phyloP scores from a whole-genome alignment of 2,329 filamentous ascomycete genomes.

The Tolypocladium tundrense region DNA sequence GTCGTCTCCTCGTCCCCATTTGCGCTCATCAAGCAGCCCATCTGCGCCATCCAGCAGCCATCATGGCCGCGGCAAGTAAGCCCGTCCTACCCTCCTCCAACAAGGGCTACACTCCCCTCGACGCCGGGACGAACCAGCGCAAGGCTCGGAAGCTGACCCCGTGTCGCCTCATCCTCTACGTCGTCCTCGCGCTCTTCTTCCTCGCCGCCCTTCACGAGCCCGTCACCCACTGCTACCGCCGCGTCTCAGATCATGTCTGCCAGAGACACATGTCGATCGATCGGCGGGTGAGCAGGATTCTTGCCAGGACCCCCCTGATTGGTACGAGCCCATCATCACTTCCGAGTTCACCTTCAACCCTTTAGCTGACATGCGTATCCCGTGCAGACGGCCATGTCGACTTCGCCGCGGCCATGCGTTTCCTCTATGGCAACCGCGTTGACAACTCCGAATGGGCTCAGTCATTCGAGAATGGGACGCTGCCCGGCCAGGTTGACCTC shows the following conservation, averaged over 20 bases:
- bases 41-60: background rate
- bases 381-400: slow-evolving; percentile 78
- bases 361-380: background rate
- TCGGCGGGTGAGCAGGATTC: slow-evolving; percentile 33
- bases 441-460: slow-evolving; percentile 63
- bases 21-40: background rate
- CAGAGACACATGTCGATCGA: slow-evolving; percentile 26
- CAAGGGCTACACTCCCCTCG: background rate
- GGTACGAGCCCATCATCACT: slow-evolving; percentile 20
- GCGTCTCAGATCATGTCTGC: slow-evolving; percentile 13
- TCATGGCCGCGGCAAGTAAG: background rate
- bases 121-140: background rate
- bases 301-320: slow-evolving; percentile 37
- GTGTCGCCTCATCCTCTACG: slow-evolving; percentile 11
- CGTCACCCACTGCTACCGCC: slow-evolving; percentile 12
- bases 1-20: background rate
- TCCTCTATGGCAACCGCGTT: slow-evolving; percentile 63
- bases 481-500: slow-evolving; percentile 67
- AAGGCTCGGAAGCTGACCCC: slow-evolving; percentile 11
- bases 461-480: slow-evolving; percentile 59
- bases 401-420: slow-evolving; percentile 63
- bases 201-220: slow-evolving; percentile 16
- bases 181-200: slow-evolving; percentile 14
- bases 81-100: background rate
- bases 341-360: background rate